Evolutionary conservation across 2,329 filamentous ascomycete species (phyloP), one percentile per base, ranked within the genome.

Genomic region (Metarhizium humberi): DNA sequence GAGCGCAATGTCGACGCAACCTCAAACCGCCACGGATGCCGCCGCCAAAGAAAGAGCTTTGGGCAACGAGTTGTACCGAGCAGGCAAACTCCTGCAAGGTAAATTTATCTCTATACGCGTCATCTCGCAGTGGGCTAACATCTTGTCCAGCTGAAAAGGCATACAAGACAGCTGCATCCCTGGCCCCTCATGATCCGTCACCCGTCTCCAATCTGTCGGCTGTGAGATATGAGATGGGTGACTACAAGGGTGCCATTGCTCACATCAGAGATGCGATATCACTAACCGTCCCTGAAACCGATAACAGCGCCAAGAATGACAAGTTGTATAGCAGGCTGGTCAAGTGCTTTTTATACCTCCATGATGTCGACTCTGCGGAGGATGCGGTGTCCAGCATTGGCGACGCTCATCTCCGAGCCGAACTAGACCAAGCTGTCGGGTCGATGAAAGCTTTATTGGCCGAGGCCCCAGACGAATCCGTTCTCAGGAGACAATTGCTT

Each of bases 171-270:
- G 55, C 55, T 3, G 52, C 48, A 2, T 42, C 25, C 6, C 55
- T 57, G 4, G 55, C 38, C 29, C 52, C 55, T 6, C 29, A 48
- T 20, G 55, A 57, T 18, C 32, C 48, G 11, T 50, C 29, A 13
- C 52, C 55, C 30, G 16, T 57, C n/a, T 54, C 55, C 18, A 51
- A 52, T 38, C 43, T 54, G 18, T 54, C 55, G 16, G 52, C 55
- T 32, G 55, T 57, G 18, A 46, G 40, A 18, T 57, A 48, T 29
- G 48, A 57, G 42, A 51, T 50, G 32, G 55, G 52, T 10, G 51
- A 57, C 29, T 56, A 56, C 29, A 7, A 34, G 7, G 20, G 16
- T n/a, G 52, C 48, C 11, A 43, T 52, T 30, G 16, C 61, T 61
- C 38, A 48, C 25, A 48, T 30, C 25, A 48, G 11, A 16, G 25